Conservation (phyloP, 345 rosid species). For the Gossypium rotundifolium region DNA sequence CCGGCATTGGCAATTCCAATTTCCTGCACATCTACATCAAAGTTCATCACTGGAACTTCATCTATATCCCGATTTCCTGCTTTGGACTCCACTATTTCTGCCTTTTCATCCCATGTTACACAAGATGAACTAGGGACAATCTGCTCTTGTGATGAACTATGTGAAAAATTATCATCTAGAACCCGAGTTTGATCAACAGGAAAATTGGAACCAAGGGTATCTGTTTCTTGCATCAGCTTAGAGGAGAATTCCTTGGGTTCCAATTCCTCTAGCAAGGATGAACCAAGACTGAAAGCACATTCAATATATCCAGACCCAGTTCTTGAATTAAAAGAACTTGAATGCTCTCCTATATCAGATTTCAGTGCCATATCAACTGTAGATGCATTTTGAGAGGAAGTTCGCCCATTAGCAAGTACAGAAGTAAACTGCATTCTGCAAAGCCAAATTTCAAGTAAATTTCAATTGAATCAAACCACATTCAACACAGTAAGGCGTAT, state of each 20-base stretch:
- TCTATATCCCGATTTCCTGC: conserved; percentile 22
- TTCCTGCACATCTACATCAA: conserved; percentile 27
- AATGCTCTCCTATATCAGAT: conserved; percentile 45
- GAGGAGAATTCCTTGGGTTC: conserved; percentile 39
- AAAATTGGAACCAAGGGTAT: conserved; percentile 37
- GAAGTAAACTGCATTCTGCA: conserved; percentile 56
- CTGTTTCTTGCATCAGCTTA: conserved; percentile 31
- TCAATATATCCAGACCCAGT: conserved; percentile 55
- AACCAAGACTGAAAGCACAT: conserved; percentile 36
- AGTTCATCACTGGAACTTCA: conserved; percentile 33
- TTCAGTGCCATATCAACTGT: conserved; percentile 42
- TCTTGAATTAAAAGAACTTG: conserved; percentile 55
- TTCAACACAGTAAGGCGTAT: neutral
- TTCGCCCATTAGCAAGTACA: conserved; percentile 36
- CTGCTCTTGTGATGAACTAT: conserved; percentile 34
- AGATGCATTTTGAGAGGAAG: conserved; percentile 27
- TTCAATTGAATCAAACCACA: conserved; percentile 18
- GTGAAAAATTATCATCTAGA: conserved; percentile 26
- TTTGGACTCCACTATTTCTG: conserved; percentile 48
- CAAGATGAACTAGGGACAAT: conserved; percentile 37
- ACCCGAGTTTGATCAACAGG: conserved; percentile 31
- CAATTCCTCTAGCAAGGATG: conserved; percentile 44
- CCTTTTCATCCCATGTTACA: conserved; percentile 84
- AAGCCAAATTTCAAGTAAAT: conserved; percentile 12
- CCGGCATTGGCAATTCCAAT: conserved; percentile 13